phyloP scores from a whole-genome alignment of 768 basidiomycete species.

The Suillus variegatus region DNA sequence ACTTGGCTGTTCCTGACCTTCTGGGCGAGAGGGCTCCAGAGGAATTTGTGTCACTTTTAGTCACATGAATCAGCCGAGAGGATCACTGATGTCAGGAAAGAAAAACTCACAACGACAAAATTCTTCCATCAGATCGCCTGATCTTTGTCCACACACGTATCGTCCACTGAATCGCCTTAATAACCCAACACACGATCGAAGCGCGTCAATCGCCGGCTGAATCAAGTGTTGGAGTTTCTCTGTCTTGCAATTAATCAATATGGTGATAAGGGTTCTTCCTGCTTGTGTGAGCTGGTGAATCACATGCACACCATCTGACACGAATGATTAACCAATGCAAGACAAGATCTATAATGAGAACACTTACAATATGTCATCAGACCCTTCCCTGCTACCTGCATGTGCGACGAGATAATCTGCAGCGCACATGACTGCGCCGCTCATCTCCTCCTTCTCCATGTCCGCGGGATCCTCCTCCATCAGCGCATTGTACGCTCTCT shows the following conservation, averaged over 20 bases:
- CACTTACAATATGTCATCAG: conserved; percentile 92
- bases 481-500: conserved; percentile 52
- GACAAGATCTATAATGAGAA: conserved; percentile 11
- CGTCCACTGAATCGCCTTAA: conserved; percentile 86
- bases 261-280: conserved; percentile 85
- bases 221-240: conserved; percentile 75
- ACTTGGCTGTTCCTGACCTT: conserved; percentile 47
- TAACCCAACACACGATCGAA: conserved; percentile 87
- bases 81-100: not conserved
- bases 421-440: conserved; percentile 77
- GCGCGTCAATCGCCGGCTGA: conserved; percentile 78
- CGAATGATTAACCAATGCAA: conserved; percentile 16
- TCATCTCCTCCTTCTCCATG: conserved; percentile 77
- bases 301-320: conserved; percentile 86
- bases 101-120: conserved; percentile 75
- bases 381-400: conserved; percentile 84
- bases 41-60: conserved; percentile 81
- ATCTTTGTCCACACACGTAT: conserved; percentile 89
- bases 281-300: conserved; percentile 96
- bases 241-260: conserved; percentile 86
- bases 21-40: conserved; percentile 65
- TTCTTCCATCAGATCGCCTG: conserved; percentile 93
- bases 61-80: conserved; percentile 14
- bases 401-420: conserved; percentile 79
- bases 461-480: conserved; percentile 58